phyloP scores from a whole-genome alignment of 768 basidiomycete species.

The Rhizopogon vinicolor region DNA sequence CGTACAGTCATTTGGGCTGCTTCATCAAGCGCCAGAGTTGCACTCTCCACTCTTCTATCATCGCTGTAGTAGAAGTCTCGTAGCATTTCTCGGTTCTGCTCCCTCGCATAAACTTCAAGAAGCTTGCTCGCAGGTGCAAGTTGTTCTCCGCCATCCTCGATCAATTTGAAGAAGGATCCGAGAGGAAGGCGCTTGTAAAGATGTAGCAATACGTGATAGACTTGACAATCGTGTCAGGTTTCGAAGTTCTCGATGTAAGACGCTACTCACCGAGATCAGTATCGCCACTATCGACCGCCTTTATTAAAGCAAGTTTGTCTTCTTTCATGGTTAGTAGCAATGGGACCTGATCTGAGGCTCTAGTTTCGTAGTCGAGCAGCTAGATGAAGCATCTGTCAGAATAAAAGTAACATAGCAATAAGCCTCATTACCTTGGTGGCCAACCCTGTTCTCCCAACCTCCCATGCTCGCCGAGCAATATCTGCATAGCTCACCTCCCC shows the following conservation, averaged over 20 bases:
- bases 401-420: not conserved
- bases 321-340: constrained; percentile 93
- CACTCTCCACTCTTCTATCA: constrained; percentile 91
- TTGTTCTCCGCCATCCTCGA: constrained; percentile 82
- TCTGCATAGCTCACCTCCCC: constrained; percentile 88
- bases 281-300: constrained; percentile 93
- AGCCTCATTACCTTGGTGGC: constrained; percentile 68
- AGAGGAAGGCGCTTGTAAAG: constrained; percentile 78
- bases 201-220: constrained; percentile 90
- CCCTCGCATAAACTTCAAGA: constrained; percentile 85
- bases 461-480: constrained; percentile 92
- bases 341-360: constrained; percentile 90
- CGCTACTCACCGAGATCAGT: constrained; percentile 76
- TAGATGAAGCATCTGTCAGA: constrained; percentile 21
- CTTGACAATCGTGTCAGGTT: constrained; percentile 35
- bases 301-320: constrained; percentile 79
- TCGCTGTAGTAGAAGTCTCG: constrained; percentile 98
- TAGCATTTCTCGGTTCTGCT: constrained; percentile 88
- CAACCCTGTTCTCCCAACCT: constrained; percentile 71
- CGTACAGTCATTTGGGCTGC: constrained; percentile 61
- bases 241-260: not conserved
- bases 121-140: constrained; percentile 74
- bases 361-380: constrained; percentile 88
- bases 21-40: constrained; percentile 83
- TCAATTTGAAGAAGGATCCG: constrained; percentile 90